Percentiles rank a stretch among this genome's conserved stretches.
These are phyloP conservation scores for Smallanthus sonchifolius DNA, from an alignment of 129 eudicot species.

Conservation along the genomic window DNA sequence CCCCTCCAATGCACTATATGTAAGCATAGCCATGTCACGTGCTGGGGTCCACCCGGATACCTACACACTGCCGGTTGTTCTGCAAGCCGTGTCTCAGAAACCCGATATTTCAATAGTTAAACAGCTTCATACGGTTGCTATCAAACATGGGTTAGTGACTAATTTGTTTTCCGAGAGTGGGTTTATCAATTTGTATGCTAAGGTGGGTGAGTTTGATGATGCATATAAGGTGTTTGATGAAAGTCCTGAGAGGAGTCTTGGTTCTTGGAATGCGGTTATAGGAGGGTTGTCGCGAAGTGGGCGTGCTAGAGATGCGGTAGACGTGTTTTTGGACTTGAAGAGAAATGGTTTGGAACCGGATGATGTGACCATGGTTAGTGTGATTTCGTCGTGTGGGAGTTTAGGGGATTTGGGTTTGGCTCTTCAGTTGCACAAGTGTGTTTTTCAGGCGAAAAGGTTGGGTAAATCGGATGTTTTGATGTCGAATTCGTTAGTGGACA, in stretches of 20 bases:
- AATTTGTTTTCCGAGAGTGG: constrained; percentile 73
- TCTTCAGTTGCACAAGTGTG: constrained; percentile 71
- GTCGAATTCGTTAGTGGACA: constrained; percentile 69
- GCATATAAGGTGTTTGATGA: constrained; percentile 71
- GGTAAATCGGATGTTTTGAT: constrained; percentile 48
- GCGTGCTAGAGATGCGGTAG: constrained; percentile 55
- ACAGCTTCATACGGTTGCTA: constrained; percentile 49
- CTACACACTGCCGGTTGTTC: constrained; percentile 62
- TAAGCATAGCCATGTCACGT: constrained; percentile 44
- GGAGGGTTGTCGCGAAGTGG: constrained; percentile 72
- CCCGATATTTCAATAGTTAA: constrained; percentile 15
- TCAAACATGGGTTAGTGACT: constrained; percentile 46
- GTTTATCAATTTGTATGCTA: constrained; percentile 59
- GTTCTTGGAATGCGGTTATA: constrained; percentile 88
- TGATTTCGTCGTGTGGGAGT: constrained; percentile 69
- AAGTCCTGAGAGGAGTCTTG: constrained; percentile 65
- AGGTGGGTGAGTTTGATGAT: constrained; percentile 48
- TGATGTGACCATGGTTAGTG: constrained; percentile 79
- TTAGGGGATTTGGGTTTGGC: constrained; percentile 66
- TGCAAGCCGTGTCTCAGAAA: constrained; percentile 48
- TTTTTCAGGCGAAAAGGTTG: constrained; percentile 44
- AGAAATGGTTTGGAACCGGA: constrained; percentile 57
- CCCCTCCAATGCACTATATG: constrained; percentile 42
- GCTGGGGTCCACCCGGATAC: constrained; percentile 60
- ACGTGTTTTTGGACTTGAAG: constrained; percentile 50